phyloP scores from a whole-genome alignment of 148 eudicot genomes.

The Rhododendron williamsianum region DNA sequence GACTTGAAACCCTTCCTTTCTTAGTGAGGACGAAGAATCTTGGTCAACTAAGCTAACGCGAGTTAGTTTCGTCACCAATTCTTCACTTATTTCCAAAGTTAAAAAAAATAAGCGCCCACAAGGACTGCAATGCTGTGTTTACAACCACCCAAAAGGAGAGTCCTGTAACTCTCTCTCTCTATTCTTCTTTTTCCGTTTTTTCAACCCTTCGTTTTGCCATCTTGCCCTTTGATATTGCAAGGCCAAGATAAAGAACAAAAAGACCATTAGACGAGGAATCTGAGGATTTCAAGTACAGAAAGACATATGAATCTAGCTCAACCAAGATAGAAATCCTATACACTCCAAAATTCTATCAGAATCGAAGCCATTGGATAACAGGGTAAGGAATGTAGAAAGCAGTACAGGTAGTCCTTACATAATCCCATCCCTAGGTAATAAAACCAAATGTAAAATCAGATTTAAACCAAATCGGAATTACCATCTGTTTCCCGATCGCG shows the following conservation, averaged over 20 bases:
- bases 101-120: neutral
- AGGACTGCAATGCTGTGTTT: neutral
- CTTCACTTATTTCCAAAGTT: too few species aligned
- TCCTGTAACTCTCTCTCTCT: neutral
- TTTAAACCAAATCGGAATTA: neutral
- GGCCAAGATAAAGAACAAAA: neutral
- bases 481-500: neutral
- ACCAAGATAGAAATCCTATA: neutral
- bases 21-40: neutral
- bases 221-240: neutral
- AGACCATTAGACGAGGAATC: neutral
- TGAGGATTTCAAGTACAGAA: neutral
- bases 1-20: neutral
- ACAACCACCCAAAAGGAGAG: neutral
- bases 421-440: neutral
- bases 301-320: neutral
- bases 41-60: neutral
- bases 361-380: neutral
- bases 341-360: neutral
- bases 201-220: neutral
- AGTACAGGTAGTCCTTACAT: neutral
- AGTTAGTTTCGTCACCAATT: neutral
- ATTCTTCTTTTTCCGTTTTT: too few species aligned
- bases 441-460: neutral
- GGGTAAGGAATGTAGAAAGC: neutral